Percentiles rank a stretch among this genome's conserved stretches.
These are phyloP conservation scores for Gossypium herbaceum DNA, from an alignment of 345 rosid genomes.

Conservation along the genomic window DNA sequence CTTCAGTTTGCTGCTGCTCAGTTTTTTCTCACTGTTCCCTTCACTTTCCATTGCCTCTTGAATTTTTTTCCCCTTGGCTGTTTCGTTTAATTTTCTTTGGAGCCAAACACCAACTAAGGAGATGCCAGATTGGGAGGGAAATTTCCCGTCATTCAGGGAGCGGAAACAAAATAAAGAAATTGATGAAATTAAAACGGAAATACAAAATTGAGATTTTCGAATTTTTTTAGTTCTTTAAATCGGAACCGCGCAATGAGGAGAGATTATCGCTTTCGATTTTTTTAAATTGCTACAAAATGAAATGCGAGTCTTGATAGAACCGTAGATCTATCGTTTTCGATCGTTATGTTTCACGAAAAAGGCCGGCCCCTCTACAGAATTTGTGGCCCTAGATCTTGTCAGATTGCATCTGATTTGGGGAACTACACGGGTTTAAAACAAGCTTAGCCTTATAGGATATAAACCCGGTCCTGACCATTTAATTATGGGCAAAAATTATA, in stretches of 20 bases:
- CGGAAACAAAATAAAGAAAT: neutral
- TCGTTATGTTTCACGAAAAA: too few species aligned
- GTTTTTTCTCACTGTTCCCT: conserved; percentile 31
- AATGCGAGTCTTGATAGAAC: neutral
- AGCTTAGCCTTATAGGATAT: neutral
- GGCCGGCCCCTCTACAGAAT: neutral
- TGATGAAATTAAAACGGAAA: neutral
- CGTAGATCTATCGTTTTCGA: too few species aligned
- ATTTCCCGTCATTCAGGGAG: neutral
- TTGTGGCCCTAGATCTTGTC: neutral
- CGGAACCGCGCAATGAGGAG: conserved; percentile 6
- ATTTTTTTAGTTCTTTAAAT: neutral
- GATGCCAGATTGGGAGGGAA: conserved; percentile 36
- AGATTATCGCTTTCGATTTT: conserved; percentile 11
- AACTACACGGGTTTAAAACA: neutral
- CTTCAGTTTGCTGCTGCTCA: conserved; percentile 28
- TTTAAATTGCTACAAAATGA: neutral
- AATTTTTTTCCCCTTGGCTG: conserved; percentile 3
- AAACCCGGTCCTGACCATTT: neutral
- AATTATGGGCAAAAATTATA: too few species aligned
- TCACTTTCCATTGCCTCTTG: conserved; percentile 37
- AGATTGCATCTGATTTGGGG: neutral
- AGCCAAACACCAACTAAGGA: conserved; percentile 30
- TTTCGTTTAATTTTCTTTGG: neutral
- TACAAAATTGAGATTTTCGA: neutral